Base-by-base conservation (phyloP, 208 protist genomes). In the Leptomonas pyrrhocoris region DNA sequence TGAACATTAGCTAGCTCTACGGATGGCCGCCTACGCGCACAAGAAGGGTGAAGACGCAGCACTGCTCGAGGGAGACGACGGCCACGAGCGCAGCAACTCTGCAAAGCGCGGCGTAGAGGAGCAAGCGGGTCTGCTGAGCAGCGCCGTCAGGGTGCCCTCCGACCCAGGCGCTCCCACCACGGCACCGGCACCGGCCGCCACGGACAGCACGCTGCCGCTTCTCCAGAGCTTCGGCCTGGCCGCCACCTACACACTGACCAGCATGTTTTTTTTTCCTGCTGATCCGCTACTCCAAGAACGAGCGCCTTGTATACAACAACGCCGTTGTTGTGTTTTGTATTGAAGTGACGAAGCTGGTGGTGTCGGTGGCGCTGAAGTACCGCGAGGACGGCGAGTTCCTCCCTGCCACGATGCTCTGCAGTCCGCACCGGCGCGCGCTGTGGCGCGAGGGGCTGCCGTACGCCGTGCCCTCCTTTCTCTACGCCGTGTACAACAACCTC, bases 401-500 rank as follows among this genome's bases (percentile, higher is more conserved):
- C 0, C 69, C 57, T 0, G 60, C 61, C 3, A 82, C 43, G 36
- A 54, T 89, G 9, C 77, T 81, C 46, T 70, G 61, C 42, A 73
- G 64, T 16, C 15, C 16, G 3, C 4, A 75, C 19, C 66, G 81
- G 0, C 13, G 61, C 11, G 67, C 59, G 38, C 38, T 86, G 28
- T 94, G 83, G 84, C 55, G 61, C 16, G 70, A 70, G 15, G 80
- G 88, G 23, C 34, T 83, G 4, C 43, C 73, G 13, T 93, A 88
- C 64, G 57, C 81, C 13, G 50, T 91, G 0, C 78, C 85, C 1
- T 75, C 89, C 7, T 51, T 89, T 19, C 65, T 90, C n/a, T 96
- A 96, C 69, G 83, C 81, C 6, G 64, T 96, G 16, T 93, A 93
- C 74, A 91, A 96, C 78, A 94, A 94, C 72, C 19, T 96, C 21